phyloP scores from a whole-genome alignment of 2,329 filamentous ascomycete species.

The Fusarium proliferatum region DNA sequence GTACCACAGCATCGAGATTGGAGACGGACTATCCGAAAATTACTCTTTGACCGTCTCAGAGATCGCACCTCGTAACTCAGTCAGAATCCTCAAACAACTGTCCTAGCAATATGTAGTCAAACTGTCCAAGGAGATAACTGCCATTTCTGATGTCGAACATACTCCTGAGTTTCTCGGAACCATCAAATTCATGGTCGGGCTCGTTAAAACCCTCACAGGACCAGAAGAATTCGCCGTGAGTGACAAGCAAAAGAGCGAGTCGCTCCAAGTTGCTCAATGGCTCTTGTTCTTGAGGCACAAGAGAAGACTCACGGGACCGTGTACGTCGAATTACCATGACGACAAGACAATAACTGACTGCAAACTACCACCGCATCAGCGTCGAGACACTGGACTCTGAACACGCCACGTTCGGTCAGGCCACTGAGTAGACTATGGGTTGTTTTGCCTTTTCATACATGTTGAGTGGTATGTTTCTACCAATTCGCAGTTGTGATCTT shows the following conservation, averaged over 20 bases:
- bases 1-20: neutral
- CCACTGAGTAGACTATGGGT: neutral
- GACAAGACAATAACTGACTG: too few relatives aligned
- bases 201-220: neutral
- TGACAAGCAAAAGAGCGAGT: neutral
- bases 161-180: fast-evolving
- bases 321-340: too few relatives aligned
- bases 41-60: neutral
- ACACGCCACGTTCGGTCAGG: too few relatives aligned
- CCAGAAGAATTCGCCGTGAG: neutral
- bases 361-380: too few relatives aligned
- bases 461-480: neutral
- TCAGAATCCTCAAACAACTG: neutral
- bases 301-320: too few relatives aligned
- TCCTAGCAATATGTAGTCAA: neutral
- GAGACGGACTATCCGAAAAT: neutral
- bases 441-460: neutral
- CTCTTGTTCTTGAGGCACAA: neutral
- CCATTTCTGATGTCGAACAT: neutral
- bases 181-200: fast-evolving
- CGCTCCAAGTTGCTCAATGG: neutral
- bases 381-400: too few relatives aligned
- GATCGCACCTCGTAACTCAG: neutral
- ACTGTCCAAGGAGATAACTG: neutral
- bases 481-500: neutral